Base-by-base conservation (phyloP, 176 grass and related monocot genomes). In the Metroxylon sagu region DNA sequence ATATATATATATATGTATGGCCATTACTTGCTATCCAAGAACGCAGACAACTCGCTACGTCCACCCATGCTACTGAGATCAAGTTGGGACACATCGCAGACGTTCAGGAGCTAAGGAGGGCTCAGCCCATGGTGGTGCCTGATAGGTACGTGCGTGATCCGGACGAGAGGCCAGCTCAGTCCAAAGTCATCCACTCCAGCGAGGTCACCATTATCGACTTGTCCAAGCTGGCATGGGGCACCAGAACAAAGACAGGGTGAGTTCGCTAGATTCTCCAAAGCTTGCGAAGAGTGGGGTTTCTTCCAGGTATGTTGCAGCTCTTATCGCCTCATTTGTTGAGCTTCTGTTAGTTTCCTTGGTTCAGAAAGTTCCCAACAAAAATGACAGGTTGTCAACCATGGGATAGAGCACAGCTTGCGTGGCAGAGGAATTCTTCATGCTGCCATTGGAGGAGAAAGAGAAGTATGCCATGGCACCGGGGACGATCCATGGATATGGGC, bases 221-320 rank as follows among this genome's bases (percentile, higher is more conserved):
- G 59, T 71, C 57, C 19, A 83, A 75, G 69, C 76, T 88, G 58
- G 62, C 19, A 6, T 15, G 26, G 18, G 16, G 50, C 27, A 19
- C 31, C 57, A 21, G 5, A 57, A 4, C 30, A 51, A 48, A 57
- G 12, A 51, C 54, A 53, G 60, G 57, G 57, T 18, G 84, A 91
- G 78, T 69, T 88, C 29, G 6, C 5, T 8, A 91, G 60, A 55
- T 72, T 88, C 50, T 59, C 66, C 16, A 25, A 55, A 5, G 84
- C 93, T 59, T 91, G 93, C 75, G 23, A 88, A 64, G 81, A 97
- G 29, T 91, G 87, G 87, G 87, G 93, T 4, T 97, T 97, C 75
- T 97, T 91, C 62, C 84, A 91, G 87, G 85, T 77, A 19, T 54
- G 15, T 4, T 59, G 3, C 25, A n/a, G 5, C 3, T 18, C 56